Percentiles rank a stretch among this genome's conserved stretches.
These are phyloP conservation scores for Polychaeton citri DNA, from an alignment of 2,329 filamentous ascomycete species.

Conservation along the genomic window DNA sequence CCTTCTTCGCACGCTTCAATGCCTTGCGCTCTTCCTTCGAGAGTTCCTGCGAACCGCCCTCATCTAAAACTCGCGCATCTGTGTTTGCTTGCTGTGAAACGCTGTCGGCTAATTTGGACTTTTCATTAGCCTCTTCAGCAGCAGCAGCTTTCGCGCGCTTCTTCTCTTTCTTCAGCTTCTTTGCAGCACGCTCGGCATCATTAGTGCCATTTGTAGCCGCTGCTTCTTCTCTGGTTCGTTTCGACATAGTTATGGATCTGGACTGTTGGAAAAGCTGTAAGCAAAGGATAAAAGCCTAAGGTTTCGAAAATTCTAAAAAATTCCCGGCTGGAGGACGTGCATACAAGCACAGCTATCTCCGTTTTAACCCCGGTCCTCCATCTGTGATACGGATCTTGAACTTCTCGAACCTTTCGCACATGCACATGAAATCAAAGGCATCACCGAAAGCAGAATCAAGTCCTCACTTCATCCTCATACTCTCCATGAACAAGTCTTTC, in stretches of 20 bases:
- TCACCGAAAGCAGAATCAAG: no score
- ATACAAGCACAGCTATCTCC: no score
- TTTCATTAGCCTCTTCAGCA: constrained; percentile 2
- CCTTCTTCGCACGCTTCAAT: constrained; percentile 22
- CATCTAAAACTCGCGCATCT: no score
- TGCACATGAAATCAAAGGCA: no score
- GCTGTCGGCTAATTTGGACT: constrained; percentile 3
- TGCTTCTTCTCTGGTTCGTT: constrained; percentile 10
- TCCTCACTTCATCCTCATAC: constrained; percentile 21
- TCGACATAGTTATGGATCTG: constrained; percentile 13
- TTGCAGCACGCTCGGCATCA: constrained; percentile 7
- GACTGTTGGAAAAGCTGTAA: no score
- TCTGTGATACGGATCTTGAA: no score
- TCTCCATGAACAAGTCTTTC: constrained; percentile 18
- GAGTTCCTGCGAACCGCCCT: constrained; percentile 3
- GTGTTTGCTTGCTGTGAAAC: no score
- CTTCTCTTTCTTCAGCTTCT: constrained; percentile 17
- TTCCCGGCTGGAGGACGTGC: no score
- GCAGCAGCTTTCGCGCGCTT: constrained; percentile 13
- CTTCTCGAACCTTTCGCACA: no score
- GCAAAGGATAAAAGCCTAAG: no score
- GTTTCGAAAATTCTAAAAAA: no score
- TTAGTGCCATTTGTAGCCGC: constrained; percentile 5
- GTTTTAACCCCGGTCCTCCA: no score
- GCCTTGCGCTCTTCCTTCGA: constrained; percentile 29